These are phyloP conservation scores for Primulina eburnea DNA, from an alignment of 257 asterid species.

Conservation along the genomic window DNA sequence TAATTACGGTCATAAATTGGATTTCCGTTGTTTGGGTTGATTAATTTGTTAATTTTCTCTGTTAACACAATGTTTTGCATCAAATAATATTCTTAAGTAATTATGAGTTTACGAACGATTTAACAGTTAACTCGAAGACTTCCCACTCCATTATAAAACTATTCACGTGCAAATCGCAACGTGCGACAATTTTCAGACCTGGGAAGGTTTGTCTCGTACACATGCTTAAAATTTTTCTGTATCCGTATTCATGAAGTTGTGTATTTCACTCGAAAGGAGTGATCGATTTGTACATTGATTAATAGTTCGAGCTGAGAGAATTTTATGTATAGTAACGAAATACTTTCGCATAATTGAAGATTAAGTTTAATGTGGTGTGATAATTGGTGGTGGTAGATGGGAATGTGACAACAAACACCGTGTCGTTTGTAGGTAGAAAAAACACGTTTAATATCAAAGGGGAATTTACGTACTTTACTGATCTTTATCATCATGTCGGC, in stretches of 20 bases:
- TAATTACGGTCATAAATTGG: not conserved
- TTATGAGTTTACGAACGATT: not conserved
- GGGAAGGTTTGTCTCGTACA: no score
- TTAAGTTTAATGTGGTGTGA: not conserved
- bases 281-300: no score
- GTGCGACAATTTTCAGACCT: not conserved
- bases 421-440: not conserved
- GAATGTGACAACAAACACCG: not conserved
- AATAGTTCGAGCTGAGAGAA: no score
- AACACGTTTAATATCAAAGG: not conserved
- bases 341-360: no score
- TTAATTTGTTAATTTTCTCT: not conserved
- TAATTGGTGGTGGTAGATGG: not conserved
- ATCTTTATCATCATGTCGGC: not conserved
- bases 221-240: no score
- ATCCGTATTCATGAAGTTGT: no score
- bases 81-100: not conserved
- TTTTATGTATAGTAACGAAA: no score
- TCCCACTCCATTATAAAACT: no score
- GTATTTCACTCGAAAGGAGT: no score
- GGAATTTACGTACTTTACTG: not conserved
- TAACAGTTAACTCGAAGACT: not conserved
- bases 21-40: conserved; percentile 17
- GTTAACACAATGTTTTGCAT: not conserved
- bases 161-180: not conserved